A percentile compares a stretch with the other conserved stretches of the same genome.
Conservation (phyloP, 176 grass and related monocot species). For the Ananas comosus region DNA sequence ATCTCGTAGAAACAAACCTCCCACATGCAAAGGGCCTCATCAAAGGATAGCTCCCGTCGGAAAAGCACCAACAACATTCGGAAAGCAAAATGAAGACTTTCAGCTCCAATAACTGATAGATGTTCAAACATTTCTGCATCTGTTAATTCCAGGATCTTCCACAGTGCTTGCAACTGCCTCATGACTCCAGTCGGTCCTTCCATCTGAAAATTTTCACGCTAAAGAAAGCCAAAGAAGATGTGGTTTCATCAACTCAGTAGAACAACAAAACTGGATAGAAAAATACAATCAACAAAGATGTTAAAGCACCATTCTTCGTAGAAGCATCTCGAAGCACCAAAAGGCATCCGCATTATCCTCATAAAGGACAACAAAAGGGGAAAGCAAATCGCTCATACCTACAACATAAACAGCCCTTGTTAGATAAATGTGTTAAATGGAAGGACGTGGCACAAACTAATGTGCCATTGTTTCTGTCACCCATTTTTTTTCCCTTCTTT, state of each 20-base stretch:
- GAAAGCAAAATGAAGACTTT: constrained; percentile 99
- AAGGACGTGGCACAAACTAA: too few species aligned
- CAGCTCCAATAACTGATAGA: constrained; percentile 80
- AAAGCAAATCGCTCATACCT: constrained; percentile 99
- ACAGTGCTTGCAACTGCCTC: constrained; percentile 85
- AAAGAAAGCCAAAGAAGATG: constrained; percentile 21
- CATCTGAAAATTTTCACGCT: constrained; percentile 99
- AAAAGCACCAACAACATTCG: constrained; percentile 98
- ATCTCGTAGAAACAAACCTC: constrained; percentile 56
- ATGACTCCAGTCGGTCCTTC: constrained; percentile 95
- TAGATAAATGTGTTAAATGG: too few species aligned
- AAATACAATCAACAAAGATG: constrained; percentile 14
- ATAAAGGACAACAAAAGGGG: constrained; percentile 94
- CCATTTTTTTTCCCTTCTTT: not conserved
- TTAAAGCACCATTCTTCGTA: constrained; percentile 78
- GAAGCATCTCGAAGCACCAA: constrained; percentile 99
- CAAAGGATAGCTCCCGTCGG: constrained; percentile 87
- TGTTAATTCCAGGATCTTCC: constrained; percentile 83
- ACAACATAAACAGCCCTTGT: constrained; percentile 22
- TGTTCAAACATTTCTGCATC: constrained; percentile 87
- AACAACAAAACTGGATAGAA: constrained; percentile 12
- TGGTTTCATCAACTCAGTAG: constrained; percentile 16
- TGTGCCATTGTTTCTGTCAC: too few species aligned
- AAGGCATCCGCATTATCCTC: constrained; percentile 96
- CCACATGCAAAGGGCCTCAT: constrained; percentile 89